Evolutionary conservation across 192 early-diverging fungal genomes (phyloP).

Genomic region (Diversispora eburnea): DNA sequence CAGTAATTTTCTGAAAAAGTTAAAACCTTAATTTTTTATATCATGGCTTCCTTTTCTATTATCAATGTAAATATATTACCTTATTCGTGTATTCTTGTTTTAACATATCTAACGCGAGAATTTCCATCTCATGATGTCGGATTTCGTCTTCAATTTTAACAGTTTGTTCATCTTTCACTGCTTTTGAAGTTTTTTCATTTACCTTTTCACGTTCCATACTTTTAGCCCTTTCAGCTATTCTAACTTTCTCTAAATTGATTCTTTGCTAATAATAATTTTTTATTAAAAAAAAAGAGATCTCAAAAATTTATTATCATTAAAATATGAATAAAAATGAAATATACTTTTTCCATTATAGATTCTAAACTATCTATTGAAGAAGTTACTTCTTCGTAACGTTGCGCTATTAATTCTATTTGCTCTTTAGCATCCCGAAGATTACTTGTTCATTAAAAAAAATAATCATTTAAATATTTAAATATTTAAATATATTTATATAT

Average conservation of each 20-base stretch:
- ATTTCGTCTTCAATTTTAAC: constrained; percentile 17
- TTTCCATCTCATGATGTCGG: constrained; percentile 13
- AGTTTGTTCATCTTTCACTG: not conserved
- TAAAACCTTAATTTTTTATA: not conserved
- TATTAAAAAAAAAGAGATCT: not conserved
- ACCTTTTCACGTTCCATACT: not conserved
- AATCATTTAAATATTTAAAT: not conserved
- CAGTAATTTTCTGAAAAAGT: not conserved
- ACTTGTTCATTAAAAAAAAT: not conserved
- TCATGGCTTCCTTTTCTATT: not conserved
- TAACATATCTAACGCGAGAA: constrained; percentile 20
- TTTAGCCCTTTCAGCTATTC: not conserved
- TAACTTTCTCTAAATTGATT: constrained; percentile 16
- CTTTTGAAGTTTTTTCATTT: not conserved
- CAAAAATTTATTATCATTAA: not conserved
- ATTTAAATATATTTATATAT: not conserved
- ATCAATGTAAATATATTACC: constrained; percentile 1
- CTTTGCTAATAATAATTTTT: constrained; percentile 14
- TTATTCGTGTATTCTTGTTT: constrained; percentile 1
- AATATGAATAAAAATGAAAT: not conserved
- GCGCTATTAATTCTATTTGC: not conserved
- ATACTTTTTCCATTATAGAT: constrained; percentile 21
- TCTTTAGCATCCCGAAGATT: constrained; percentile 13
- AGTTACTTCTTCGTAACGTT: constrained; percentile 27
- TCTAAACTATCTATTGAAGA: constrained; percentile 29